These are phyloP conservation scores for Paxillus ammoniavirescens DNA, from an alignment of 768 basidiomycete genomes.

Conservation along the genomic window DNA sequence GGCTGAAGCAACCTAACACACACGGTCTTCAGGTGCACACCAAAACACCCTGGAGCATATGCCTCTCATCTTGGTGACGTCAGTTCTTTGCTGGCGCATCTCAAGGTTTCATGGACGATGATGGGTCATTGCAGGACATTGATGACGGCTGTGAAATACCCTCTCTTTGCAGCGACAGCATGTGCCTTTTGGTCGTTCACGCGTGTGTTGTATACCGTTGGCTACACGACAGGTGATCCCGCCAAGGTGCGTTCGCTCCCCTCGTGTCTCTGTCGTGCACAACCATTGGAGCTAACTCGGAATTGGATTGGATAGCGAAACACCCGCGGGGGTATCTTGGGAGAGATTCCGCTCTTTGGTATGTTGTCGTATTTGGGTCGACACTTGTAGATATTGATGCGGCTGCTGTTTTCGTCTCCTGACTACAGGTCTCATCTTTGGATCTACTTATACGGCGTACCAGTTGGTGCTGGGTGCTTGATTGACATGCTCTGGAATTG, in stretches of 20 bases:
- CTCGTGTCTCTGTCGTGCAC: background rate
- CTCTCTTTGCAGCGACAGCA: constrained; percentile 33
- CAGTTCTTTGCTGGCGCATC: background rate
- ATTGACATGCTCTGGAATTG: background rate
- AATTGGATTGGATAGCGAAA: constrained; percentile 8
- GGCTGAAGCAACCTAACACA: too few relatives aligned
- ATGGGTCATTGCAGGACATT: constrained; percentile 30
- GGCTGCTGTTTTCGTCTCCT: background rate
- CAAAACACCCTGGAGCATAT: constrained; percentile 45
- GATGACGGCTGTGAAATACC: constrained; percentile 34
- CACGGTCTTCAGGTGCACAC: constrained; percentile 22
- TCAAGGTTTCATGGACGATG: background rate
- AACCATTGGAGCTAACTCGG: background rate
- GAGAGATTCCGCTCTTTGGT: background rate
- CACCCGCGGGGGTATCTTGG: constrained; percentile 10
- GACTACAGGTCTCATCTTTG: constrained; percentile 10
- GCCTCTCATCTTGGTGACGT: constrained; percentile 16
- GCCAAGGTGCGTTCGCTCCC: constrained; percentile 28
- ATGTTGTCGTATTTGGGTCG: constrained; percentile 1
- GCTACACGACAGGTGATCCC: constrained; percentile 41
- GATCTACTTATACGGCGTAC: constrained; percentile 14
- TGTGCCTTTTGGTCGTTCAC: constrained; percentile 37
- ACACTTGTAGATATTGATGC: background rate
- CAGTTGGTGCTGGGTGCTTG: constrained; percentile 9
- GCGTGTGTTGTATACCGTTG: constrained; percentile 42